Evolutionary conservation across 2,329 filamentous ascomycete genomes (phyloP), one percentile per base, ranked within the genome.

Genomic region (Periconia sp.): DNA sequence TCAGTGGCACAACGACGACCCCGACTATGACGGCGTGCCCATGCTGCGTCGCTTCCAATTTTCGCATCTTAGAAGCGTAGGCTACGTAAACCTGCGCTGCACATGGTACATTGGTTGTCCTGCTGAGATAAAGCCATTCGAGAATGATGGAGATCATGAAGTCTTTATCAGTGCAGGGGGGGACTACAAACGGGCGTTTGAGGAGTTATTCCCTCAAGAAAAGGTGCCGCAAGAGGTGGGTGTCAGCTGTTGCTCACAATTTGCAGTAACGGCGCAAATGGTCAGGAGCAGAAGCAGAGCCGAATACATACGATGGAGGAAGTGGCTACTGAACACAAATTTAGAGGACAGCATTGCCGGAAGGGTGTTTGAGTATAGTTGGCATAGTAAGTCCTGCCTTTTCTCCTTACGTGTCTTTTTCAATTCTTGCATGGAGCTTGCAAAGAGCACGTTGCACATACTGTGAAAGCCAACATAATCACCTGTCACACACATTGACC

Each of bases 301-400:
- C 7, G 78, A 81, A 18, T 82, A 81, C 46, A 66, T 73, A 43
- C 63, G 69, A 6, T 78, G 73, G 47, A 68, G 76, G 12, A 61
- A 72, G 3, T 82, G 79, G 79, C 55, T 82, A 11, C 32, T 73
- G 11, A 57, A 74, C 3, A 81, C 78, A 0, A 53, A 68, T 0
- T 49, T 81, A 31, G 57, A 59, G 1, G 78, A 82, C 61, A 70
- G 70, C 26, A 65, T 80, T 22, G 78, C 75, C 43, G 79, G 79
- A 4, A 63, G 79, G 15, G 73, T 82, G 7, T 71, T 82, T 66
- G 80, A 83, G 53, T 82, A 82, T 60, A 77, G 75, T n/a, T 83
- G 80, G 80, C 80, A 82, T 50, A 80, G 78, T 76, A 72, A 62
- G 69, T 74, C 58, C 43, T n/a, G 8, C 21, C 17, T 38, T 23